Base-by-base conservation (phyloP, 345 rosid species). In the Dipteronia dyeriana region DNA sequence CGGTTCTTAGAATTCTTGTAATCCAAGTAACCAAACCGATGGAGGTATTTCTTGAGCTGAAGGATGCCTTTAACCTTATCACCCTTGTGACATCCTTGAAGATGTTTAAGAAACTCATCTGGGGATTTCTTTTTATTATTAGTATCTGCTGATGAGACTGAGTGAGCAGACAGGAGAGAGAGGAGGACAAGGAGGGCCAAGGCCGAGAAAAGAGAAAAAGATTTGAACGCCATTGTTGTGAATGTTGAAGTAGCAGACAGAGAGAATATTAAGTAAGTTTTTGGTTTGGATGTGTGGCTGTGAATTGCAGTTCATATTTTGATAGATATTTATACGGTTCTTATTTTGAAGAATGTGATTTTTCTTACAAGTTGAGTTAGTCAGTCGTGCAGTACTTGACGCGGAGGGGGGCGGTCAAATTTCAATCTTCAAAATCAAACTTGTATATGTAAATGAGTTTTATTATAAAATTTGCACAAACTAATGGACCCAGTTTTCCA, bases 71-170 rank as follows among this genome's bases (percentile, higher is more conserved):
- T 72, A 29, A 79, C n/a, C 4, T 74, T 83, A 19, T 83, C 84
- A 3, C 86, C 88, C 66, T 82, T 78, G 31, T 76, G 80, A 45
- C 84, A 79, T 13, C 89, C 91, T 53, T 81, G 13, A 1, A 85
- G 79, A 5, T 77, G 75, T 4, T 82, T 63, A 10, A 85, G 29
- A 70, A 85, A 84, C 22, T 34, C 82, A 13, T 81, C 72, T 25
- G 88, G 64, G 54, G 38, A 64, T 9, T 13, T 7, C 4, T 4
- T 64, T 5, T 73, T 0, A 19, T 26, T 26, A 26, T 26, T 10
- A 3, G 0, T 41, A 1, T 41, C 9, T 41, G 2, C 13, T 3
- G 64, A 67, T 5, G 16, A 49, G 54, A 49, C 54, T 20, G 63
- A 59, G 0, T 19, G 63, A 19, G 63, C 26, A 59, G 26, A 22